Evolutionary conservation across 257 asterid genomes (phyloP).

Genomic region (Ballota nigra): DNA sequence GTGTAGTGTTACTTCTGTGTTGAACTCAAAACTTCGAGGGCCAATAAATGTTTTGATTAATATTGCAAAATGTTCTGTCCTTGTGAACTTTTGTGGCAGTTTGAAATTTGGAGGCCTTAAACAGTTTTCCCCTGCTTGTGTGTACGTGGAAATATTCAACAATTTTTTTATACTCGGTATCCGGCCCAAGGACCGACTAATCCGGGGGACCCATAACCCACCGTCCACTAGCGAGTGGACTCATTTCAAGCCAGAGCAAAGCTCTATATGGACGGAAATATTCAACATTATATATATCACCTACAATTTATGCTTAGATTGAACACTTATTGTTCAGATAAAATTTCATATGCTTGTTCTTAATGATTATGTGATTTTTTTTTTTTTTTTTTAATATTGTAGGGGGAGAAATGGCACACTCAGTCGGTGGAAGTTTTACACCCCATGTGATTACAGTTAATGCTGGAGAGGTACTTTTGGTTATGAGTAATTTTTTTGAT

Average conservation of each 20-base stretch:
- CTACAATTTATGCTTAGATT: neutral
- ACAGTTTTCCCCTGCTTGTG: neutral
- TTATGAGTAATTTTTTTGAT: neutral
- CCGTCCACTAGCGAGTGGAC: too few relatives aligned
- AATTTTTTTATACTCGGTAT: too few relatives aligned
- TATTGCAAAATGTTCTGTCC: neutral
- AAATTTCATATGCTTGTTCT: neutral
- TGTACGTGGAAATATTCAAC: neutral
- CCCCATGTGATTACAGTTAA: conserved; percentile 75
- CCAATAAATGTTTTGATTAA: neutral
- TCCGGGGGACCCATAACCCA: too few relatives aligned
- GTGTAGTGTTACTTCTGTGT: too few relatives aligned
- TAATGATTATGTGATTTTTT: neutral
- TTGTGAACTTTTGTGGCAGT: neutral
- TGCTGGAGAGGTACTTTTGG: conserved; percentile 64
- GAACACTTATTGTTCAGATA: neutral
- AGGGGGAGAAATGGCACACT: conserved; percentile 41
- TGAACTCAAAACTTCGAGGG: too few relatives aligned
- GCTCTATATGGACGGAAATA: too few relatives aligned
- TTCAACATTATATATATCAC: neutral
- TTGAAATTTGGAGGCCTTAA: neutral
- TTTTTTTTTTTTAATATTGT: conserved; percentile 13
- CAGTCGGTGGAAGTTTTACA: conserved; percentile 57
- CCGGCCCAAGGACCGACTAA: too few relatives aligned
- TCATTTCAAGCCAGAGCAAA: too few relatives aligned